Base-by-base conservation (phyloP, 768 basidiomycete species). In the Lentinula raphanica region DNA sequence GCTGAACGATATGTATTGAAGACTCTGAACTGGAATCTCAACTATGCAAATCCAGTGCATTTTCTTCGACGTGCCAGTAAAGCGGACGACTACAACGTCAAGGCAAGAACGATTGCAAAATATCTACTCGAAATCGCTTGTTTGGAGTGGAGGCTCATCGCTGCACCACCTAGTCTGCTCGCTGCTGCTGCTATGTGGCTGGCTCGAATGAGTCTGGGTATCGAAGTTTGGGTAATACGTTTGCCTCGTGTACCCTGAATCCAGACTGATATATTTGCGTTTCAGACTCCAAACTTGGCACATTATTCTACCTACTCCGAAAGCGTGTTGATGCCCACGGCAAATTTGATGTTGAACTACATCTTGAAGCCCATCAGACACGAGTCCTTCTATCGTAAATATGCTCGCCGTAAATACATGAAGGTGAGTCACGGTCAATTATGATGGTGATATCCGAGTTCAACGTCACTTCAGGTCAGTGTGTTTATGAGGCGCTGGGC, bases 11-110 rank as follows among this genome's bases (percentile, higher is more conserved):
- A 95, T 65, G 83, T 98, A 55, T 76, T 97, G 48, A 87, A 87
- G 68, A 90, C 89, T 8, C 74, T 97, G 54, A 85, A 90, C 28
- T 98, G 90, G 84, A 87, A 95, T 68, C 67, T 97, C 60, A 82
- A 85, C 59, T 91, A 86, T 67, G 91, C 95, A 28, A 93, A 90
- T 62, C 92, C 94, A 2, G 86, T 98, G 74, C 86, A 90, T 62
- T 97, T 88, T 78, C 79, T 97, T 39, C 78, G 94, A 38, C 80
- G 94, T 32, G 86, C 92, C 57, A 93, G 90, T 75, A 98, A 97
- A 74, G 95, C 94, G 2, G 95, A 98, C 64, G 85, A 87, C 57
- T 96, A 93, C 71, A 90, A 95, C 64, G 80, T 90, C 29, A 84
- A 92, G 63, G 87, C 87, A 15, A 76, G 94, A 58, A 94, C 94